Base-by-base conservation (phyloP, 2,329 filamentous ascomycete genomes). In the Trichoderma endophyticum region DNA sequence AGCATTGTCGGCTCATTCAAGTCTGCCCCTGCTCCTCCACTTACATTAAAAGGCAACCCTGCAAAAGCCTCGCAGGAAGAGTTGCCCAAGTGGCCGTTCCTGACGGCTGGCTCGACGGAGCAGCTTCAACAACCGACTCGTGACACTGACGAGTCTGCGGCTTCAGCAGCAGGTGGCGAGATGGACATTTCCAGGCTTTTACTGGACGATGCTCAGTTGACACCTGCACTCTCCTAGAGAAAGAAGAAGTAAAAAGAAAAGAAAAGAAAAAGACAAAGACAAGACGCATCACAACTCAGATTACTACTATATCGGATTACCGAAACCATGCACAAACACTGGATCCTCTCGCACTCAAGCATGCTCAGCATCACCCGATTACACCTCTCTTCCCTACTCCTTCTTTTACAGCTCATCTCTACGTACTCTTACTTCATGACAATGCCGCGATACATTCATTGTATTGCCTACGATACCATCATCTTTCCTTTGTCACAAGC, bases 161-260 rank as follows among this genome's bases (percentile, higher is more conserved):
- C 82, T 3, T 82, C 84, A 3, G 81, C 84, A 69, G 78, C 83
- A 61, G 83, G 82, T 4, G 85, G 86, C 18, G 88, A 90, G 77
- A 90, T 90, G 88, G 88, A 89, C 66, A 89, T 90, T 60, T 88
- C 87, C 18, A 84, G 88, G 14, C 81, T 91, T 2, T 78, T 90
- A 3, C 82, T 90, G n/a, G 87, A 90, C 68, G 87, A 89, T 73
- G 80, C 81, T 4, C 82, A 82, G 71, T 71, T 79, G 3, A 71
- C 51, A 14, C 18, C 48, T 12, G 14, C 11, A 1, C 6, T 54
- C 8, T n/a, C 30, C 57, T 39, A 51, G 30, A 66, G 18, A 4
- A 54, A 30, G n/a, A 21, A 26, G 14, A 12, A 8, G 7, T 2
- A 15, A 32, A 43, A 39, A 18, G 5, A 39, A 6, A 43, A 18